Percentiles rank a stretch among this genome's conserved stretches.
Conservation (phyloP, 768 basidiomycete genomes). For the Boletus rubescentipes region DNA sequence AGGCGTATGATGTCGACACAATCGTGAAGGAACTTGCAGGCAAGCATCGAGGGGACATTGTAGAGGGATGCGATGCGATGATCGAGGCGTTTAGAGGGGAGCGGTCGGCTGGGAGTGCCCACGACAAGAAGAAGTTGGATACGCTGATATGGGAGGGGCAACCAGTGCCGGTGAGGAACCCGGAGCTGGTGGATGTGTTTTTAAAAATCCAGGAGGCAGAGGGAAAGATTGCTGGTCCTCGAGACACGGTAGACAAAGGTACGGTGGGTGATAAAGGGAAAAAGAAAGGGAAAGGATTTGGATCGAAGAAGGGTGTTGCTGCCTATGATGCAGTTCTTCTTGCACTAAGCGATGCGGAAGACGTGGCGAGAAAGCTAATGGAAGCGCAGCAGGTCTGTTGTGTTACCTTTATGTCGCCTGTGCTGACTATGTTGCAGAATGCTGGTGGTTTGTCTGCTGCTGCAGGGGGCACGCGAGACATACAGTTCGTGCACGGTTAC, state of each 20-base stretch:
- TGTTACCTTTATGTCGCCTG: background rate
- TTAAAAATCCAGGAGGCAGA: constrained; percentile 81
- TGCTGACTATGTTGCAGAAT: constrained; percentile 32
- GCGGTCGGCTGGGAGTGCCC: constrained; percentile 34
- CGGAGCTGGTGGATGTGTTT: constrained; percentile 87
- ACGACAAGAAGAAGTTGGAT: constrained; percentile 53
- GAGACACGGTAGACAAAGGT: constrained; percentile 26
- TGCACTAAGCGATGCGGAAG: constrained; percentile 88
- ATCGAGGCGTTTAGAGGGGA: constrained; percentile 51
- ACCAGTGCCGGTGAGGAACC: constrained; percentile 82
- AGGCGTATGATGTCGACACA: constrained; percentile 78
- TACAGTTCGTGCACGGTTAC: constrained; percentile 83
- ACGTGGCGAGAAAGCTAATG: constrained; percentile 71
- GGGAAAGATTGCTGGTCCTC: constrained; percentile 47
- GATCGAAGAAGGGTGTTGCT: constrained; percentile 74
- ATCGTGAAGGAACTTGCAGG: constrained; percentile 66
- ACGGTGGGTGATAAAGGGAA: constrained; percentile 27
- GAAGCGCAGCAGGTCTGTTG: constrained; percentile 78
- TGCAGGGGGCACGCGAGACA: constrained; percentile 58
- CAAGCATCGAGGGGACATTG: constrained; percentile 55
- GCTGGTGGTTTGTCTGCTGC: constrained; percentile 40
- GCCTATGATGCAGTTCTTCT: constrained; percentile 85
- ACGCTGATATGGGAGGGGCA: constrained; percentile 77
- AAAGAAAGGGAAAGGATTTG: constrained; percentile 38
- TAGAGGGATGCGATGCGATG: constrained; percentile 60